Base-by-base conservation (phyloP, 2,329 filamentous ascomycete species). In the Neurospora crassa region DNA sequence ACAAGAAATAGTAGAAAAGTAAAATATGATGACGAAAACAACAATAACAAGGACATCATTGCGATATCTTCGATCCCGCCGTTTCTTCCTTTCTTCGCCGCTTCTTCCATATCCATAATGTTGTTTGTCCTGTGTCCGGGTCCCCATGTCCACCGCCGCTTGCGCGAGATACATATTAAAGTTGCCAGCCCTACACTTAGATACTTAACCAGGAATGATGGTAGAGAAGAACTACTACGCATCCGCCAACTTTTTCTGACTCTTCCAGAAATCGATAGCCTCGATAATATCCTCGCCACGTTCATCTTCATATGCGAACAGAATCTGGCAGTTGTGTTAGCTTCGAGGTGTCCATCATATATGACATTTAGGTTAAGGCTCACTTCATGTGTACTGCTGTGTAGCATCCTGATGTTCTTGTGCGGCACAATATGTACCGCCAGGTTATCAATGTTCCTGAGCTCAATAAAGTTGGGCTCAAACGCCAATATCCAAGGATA, bases 221-320 rank as follows among this genome's bases (percentile, higher is more conserved):
- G 29, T 37, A 63, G 29, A 63, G 29, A 14, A 63, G 53, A 37
- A 63, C 53, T 63, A 34, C 53, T 63, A 63, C 24, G 18, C 37
- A 37, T 63, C 53, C 69, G 74, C 73, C 40, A 85, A 87, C 74
- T 83, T 84, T 72, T 86, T 82, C 77, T 84, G 87, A 76, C 84
- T 90, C 83, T 90, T 93, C 95, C 95, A 99, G 84, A 99, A 99
- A 83, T 99, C 96, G 79, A 99, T 89, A 74, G 93, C 94, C 76
- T 96, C 94, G 74, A 99, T 92, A 69, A 97, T 90, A 79, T 99
- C 96, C 79, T 96, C 93, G 76, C 96, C 95, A 75, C 89, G 85
- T 80, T 99, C 96, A 78, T 98, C 95, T 84, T 99, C 96, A 80
- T 97, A 97, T 68, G 96, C 95, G 82, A 97, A 98, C 69, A 99